phyloP scores from a whole-genome alignment of 2,329 filamentous ascomycete species.

The Ascomycota sp. region DNA sequence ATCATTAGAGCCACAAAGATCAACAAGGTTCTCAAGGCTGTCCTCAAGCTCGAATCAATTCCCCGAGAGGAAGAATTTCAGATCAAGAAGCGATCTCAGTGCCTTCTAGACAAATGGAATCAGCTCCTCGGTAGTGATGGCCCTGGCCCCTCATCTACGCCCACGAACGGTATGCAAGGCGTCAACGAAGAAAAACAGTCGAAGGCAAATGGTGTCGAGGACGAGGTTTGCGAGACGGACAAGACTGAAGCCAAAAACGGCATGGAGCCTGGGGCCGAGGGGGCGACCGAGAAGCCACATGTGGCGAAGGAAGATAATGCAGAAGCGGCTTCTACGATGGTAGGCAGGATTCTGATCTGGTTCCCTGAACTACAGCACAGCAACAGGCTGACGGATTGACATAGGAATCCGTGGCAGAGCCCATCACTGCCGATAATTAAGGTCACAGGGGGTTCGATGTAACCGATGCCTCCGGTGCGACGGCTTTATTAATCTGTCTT shows the following conservation, averaged over 20 bases:
- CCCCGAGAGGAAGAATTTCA: constrained; percentile 74
- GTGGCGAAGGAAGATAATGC: constrained; percentile 2
- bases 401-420: no score
- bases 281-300: constrained; percentile 8
- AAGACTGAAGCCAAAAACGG: constrained; percentile 7
- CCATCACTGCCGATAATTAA: no score
- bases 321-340: background rate
- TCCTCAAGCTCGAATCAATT: constrained; percentile 71
- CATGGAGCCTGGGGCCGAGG: constrained; percentile 4
- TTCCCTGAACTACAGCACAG: no score
- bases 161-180: constrained; percentile 29
- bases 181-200: constrained; percentile 8
- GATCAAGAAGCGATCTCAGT: constrained; percentile 69
- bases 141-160: constrained; percentile 14
- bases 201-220: constrained; percentile 18
- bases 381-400: no score
- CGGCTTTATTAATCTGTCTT: no score
- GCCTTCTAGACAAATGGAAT: constrained; percentile 76
- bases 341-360: no score
- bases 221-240: constrained; percentile 17
- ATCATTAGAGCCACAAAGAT: constrained; percentile 91
- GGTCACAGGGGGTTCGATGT: no score
- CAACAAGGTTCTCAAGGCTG: constrained; percentile 92
- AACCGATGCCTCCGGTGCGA: no score
- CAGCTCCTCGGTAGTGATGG: constrained; percentile 48